Percentiles rank a stretch among this genome's conserved stretches.
phyloP scores from a whole-genome alignment of 202 grass and related monocot species.

The Zizania palustris region DNA sequence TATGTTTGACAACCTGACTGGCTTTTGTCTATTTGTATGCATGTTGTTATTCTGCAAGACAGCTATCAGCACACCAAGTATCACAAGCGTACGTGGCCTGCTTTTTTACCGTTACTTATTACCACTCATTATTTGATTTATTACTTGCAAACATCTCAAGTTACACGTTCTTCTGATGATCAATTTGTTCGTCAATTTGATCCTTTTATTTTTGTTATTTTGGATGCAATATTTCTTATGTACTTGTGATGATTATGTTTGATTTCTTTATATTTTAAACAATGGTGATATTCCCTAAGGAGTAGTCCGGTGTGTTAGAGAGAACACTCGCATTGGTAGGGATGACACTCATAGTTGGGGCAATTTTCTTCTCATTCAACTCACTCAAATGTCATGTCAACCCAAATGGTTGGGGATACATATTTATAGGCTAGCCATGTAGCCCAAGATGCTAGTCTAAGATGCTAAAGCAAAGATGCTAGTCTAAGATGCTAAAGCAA shows the following conservation, averaged over 20 bases:
- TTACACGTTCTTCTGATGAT: not conserved
- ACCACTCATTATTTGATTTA: not conserved
- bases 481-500: too few species aligned
- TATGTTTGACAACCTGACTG: constrained; percentile 39
- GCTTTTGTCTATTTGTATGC: constrained; percentile 39
- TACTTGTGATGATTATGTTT: not conserved
- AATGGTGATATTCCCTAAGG: not conserved
- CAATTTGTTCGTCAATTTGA: constrained; percentile 10
- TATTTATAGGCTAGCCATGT: too few species aligned
- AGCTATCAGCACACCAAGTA: constrained; percentile 99
- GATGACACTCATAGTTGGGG: too few species aligned
- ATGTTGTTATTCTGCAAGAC: constrained; percentile 58
- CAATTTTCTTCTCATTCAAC: too few species aligned
- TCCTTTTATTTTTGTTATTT: constrained; percentile 9
- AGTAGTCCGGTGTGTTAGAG: not conserved
- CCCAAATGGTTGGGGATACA: too few species aligned
- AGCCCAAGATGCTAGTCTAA: too few species aligned
- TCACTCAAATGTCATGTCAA: too few species aligned
- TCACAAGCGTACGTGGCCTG: constrained; percentile 78
- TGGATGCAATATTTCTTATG: constrained; percentile 7
- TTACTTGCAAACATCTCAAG: constrained; percentile 7
- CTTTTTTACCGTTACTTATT: constrained; percentile 30
- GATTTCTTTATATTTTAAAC: constrained; percentile 8
- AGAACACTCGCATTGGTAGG: too few species aligned
- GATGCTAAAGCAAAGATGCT: too few species aligned